phyloP scores from a whole-genome alignment of 768 basidiomycete genomes.

The Agrocybe chaxingu region DNA sequence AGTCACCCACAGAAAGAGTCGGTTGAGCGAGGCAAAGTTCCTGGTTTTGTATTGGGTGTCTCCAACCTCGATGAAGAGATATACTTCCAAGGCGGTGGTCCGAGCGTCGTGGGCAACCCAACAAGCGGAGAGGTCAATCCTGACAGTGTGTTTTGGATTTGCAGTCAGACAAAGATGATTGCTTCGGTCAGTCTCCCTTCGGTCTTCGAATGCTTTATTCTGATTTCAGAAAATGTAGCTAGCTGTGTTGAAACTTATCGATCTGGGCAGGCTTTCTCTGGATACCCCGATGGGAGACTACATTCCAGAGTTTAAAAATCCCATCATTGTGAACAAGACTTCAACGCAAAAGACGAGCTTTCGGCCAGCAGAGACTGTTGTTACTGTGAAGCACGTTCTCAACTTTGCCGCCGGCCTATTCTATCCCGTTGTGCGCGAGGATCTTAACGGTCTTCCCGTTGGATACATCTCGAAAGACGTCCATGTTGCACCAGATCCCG shows the following conservation, averaged over 20 bases:
- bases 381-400: slow-evolving; percentile 27
- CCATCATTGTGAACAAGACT: slow-evolving; percentile 22
- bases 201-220: background rate
- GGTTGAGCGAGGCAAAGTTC: slow-evolving; percentile 9
- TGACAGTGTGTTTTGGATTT: slow-evolving; percentile 36
- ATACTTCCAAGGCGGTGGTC: slow-evolving; percentile 27
- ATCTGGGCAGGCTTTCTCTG: slow-evolving; percentile 25
- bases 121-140: slow-evolving; percentile 22
- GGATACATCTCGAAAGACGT: slow-evolving; percentile 23
- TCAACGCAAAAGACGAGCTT: slow-evolving; percentile 18
- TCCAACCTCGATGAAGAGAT: slow-evolving; percentile 26
- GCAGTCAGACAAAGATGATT: slow-evolving; percentile 37
- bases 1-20: slow-evolving; percentile 7
- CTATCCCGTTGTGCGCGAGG: slow-evolving; percentile 16
- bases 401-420: slow-evolving; percentile 32
- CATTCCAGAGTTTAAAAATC: slow-evolving; percentile 26
- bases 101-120: slow-evolving; percentile 19
- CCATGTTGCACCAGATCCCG: slow-evolving; percentile 16
- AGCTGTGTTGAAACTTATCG: slow-evolving; percentile 29
- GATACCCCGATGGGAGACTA: slow-evolving; percentile 22
- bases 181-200: slow-evolving; percentile 20
- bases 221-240: slow-evolving; percentile 15
- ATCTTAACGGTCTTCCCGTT: slow-evolving; percentile 8
- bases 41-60: slow-evolving; percentile 20
- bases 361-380: slow-evolving; percentile 16